Percentiles rank a stretch among this genome's conserved stretches.
These are phyloP conservation scores for Parathielavia hyrcaniae DNA, from an alignment of 495 filamentous ascomycete species.

Conservation along the genomic window DNA sequence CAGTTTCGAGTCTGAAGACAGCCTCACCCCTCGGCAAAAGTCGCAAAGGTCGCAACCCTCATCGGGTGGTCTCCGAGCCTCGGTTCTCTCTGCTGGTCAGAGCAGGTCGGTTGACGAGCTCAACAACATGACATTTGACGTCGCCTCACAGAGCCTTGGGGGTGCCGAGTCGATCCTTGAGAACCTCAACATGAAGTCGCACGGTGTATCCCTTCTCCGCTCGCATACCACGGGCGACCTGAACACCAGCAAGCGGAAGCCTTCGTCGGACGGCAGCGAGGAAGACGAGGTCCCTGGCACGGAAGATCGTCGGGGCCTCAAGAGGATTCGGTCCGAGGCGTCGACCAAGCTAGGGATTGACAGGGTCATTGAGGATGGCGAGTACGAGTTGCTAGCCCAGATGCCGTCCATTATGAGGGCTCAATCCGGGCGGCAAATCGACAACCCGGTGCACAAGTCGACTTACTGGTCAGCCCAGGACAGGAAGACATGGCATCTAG, in stretches of 20 bases:
- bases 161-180: constrained; percentile 41
- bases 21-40: constrained; percentile 34
- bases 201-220: constrained; percentile 22
- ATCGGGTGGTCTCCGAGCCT: constrained; percentile 12
- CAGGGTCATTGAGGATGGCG: constrained; percentile 22
- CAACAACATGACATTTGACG: constrained; percentile 34
- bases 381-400: constrained; percentile 36
- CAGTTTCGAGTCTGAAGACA: constrained; percentile 37
- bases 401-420: constrained; percentile 33
- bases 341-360: constrained; percentile 16
- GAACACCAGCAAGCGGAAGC: constrained; percentile 43
- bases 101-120: constrained; percentile 33
- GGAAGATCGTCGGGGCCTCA: constrained; percentile 36
- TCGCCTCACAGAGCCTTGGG: constrained; percentile 40
- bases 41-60: constrained; percentile 20
- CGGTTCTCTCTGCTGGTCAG: constrained; percentile 18
- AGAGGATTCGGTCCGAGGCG: constrained; percentile 41
- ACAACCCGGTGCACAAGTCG: constrained; percentile 44
- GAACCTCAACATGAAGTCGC: constrained; percentile 41
- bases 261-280: constrained; percentile 34
- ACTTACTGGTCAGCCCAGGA: constrained; percentile 47
- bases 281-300: constrained; percentile 26
- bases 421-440: constrained; percentile 43
- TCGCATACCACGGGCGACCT: constrained; percentile 27
- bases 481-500: constrained; percentile 44